Conservation (phyloP, 768 basidiomycete genomes). For the Pisolithus tinctorius region DNA sequence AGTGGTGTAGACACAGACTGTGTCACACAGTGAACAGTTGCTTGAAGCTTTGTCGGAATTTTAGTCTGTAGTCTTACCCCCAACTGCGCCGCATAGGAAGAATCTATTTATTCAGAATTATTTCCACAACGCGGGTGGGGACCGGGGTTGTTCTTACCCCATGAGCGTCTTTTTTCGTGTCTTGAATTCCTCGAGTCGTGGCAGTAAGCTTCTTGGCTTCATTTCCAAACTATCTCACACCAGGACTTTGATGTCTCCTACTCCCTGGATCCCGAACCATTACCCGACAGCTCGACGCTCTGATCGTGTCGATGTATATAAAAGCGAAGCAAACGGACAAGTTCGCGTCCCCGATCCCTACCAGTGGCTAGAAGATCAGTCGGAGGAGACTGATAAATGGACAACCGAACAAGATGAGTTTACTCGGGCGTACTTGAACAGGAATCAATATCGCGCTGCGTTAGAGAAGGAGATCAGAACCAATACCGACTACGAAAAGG, state of each 20-base stretch:
- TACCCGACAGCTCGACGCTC: slow-evolving; percentile 65
- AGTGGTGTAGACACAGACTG: too few relatives aligned
- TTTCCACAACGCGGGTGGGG: too few relatives aligned
- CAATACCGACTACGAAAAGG: slow-evolving; percentile 48
- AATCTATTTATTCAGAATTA: too few relatives aligned
- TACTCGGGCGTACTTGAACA: slow-evolving; percentile 54
- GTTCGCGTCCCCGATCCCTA: slow-evolving; percentile 68
- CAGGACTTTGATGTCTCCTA: slow-evolving; percentile 29
- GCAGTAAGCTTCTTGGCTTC: slow-evolving; percentile 16
- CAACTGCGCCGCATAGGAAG: too few relatives aligned
- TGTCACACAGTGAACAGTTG: too few relatives aligned
- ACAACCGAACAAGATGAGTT: slow-evolving; percentile 52
- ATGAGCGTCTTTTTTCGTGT: slow-evolving; percentile 7
- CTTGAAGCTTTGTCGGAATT: too few relatives aligned
- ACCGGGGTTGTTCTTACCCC: background rate
- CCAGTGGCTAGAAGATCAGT: slow-evolving; percentile 63
- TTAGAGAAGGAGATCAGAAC: slow-evolving; percentile 54
- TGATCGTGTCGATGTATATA: slow-evolving; percentile 62
- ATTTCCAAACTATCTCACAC: slow-evolving; percentile 9
- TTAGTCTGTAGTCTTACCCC: too few relatives aligned
- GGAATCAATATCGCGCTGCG: slow-evolving; percentile 50
- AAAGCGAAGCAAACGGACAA: slow-evolving; percentile 53
- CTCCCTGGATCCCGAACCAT: slow-evolving; percentile 46
- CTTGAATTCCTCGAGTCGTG: slow-evolving; percentile 15
- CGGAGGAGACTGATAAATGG: slow-evolving; percentile 61